Percentiles rank a stretch among this genome's conserved stretches.
Conservation (phyloP, 2,329 filamentous ascomycete genomes). For the Fusarium acutatum region DNA sequence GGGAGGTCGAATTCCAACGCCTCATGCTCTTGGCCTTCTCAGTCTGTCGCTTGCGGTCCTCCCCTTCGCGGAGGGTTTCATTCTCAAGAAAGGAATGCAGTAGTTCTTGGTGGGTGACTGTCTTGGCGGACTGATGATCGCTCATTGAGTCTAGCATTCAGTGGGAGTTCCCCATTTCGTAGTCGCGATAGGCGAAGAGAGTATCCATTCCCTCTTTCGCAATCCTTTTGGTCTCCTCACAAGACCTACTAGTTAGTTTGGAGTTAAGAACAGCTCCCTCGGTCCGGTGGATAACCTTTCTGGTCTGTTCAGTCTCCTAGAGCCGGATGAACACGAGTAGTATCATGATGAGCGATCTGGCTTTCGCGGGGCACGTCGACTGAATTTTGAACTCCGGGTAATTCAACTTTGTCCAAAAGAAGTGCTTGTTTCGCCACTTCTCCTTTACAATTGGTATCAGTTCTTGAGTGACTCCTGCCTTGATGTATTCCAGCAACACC, state of each 20-base stretch:
- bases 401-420: fast-evolving
- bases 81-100: not conserved
- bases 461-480: not conserved
- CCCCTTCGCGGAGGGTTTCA: not conserved
- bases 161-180: not conserved
- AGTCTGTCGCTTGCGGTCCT: not conserved
- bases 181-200: no score
- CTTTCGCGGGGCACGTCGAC: not conserved
- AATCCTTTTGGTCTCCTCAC: not conserved
- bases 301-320: not conserved
- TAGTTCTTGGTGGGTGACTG: not conserved
- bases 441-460: not conserved
- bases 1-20: not conserved
- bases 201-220: not conserved
- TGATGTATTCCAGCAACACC: no score
- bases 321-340: no score
- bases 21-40: not conserved
- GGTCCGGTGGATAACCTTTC: fast-evolving
- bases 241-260: fast-evolving
- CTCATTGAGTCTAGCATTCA: not conserved
- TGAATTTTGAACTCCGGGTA: not conserved
- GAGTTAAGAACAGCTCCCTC: not conserved
- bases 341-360: not conserved
- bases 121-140: not conserved
- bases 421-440: not conserved